Evolutionary conservation across 495 filamentous ascomycete species (phyloP).

Genomic region (Penicillium verhagenii): DNA sequence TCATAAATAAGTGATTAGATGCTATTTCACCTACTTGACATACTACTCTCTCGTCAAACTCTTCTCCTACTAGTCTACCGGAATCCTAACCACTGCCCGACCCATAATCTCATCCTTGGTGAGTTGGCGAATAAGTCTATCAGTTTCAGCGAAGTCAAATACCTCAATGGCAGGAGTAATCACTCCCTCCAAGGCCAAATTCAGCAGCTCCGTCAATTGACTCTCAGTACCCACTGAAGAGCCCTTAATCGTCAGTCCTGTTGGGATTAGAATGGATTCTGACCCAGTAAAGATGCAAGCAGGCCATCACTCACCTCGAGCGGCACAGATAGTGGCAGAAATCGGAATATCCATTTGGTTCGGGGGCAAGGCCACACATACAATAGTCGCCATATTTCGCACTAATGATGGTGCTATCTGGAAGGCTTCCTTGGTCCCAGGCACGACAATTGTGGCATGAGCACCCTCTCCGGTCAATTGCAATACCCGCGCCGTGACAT

Average conservation of each 20-base stretch:
- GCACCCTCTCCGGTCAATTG: constrained; percentile 33
- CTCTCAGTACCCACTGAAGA: constrained; percentile 31
- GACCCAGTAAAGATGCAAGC: not conserved
- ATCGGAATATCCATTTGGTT: constrained; percentile 30
- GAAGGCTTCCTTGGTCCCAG: constrained; percentile 27
- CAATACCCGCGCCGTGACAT: constrained; percentile 24
- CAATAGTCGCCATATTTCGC: constrained; percentile 28
- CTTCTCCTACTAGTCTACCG: not conserved
- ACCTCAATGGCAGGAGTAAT: constrained; percentile 26
- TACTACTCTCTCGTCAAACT: too few species aligned
- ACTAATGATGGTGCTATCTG: constrained; percentile 25
- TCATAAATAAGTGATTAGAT: too few species aligned
- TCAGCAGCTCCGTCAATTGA: constrained; percentile 24
- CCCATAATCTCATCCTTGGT: constrained; percentile 22
- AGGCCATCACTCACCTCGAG: constrained; percentile 21
- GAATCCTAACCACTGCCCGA: constrained; percentile 25
- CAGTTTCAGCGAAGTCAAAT: constrained; percentile 22
- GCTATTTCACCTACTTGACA: too few species aligned
- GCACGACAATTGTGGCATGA: constrained; percentile 31
- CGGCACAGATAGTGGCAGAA: constrained; percentile 28
- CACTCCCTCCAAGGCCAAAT: constrained; percentile 17
- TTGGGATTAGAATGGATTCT: not conserved
- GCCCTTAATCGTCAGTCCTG: constrained; percentile 28
- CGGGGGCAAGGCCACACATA: constrained; percentile 28
- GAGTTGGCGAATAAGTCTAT: constrained; percentile 16